phyloP scores from a whole-genome alignment of 169 alveolate genomes.

The Fabrea salina region DNA sequence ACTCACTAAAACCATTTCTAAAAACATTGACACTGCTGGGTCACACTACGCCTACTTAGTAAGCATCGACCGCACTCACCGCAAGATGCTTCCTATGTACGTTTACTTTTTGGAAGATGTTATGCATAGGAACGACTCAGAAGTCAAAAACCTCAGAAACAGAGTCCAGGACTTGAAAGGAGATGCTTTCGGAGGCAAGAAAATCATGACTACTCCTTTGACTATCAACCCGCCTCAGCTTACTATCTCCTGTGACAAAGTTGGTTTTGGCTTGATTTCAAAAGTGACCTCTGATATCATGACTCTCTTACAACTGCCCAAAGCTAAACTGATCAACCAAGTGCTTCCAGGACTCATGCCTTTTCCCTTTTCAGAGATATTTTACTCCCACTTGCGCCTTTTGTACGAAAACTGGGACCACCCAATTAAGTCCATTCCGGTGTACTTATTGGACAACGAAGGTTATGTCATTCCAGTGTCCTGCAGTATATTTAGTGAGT shows the following conservation, averaged over 20 bases:
- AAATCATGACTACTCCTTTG: background rate
- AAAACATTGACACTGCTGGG: constrained; percentile 22
- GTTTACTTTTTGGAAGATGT: constrained; percentile 26
- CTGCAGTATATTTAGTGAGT: no score
- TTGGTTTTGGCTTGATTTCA: background rate
- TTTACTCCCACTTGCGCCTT: no score
- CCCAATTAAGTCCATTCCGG: no score
- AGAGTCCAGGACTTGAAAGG: constrained; percentile 7
- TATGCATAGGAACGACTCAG: constrained; percentile 5
- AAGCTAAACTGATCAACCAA: constrained; percentile 19
- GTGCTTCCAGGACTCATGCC: background rate
- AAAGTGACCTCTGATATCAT: constrained; percentile 1
- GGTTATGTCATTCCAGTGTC: no score
- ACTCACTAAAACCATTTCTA: background rate
- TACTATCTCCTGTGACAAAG: background rate
- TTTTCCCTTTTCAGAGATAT: background rate
- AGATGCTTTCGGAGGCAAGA: background rate
- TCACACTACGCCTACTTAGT: background rate
- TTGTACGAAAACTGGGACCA: no score
- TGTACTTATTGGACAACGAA: no score
- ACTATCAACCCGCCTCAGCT: background rate
- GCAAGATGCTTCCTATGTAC: constrained; percentile 31
- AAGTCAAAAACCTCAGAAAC: constrained; percentile 19
- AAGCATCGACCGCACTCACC: constrained; percentile 10
- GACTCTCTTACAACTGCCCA: background rate